These are phyloP conservation scores for Strobilomyces confusus DNA, from an alignment of 768 basidiomycete genomes.

Conservation along the genomic window DNA sequence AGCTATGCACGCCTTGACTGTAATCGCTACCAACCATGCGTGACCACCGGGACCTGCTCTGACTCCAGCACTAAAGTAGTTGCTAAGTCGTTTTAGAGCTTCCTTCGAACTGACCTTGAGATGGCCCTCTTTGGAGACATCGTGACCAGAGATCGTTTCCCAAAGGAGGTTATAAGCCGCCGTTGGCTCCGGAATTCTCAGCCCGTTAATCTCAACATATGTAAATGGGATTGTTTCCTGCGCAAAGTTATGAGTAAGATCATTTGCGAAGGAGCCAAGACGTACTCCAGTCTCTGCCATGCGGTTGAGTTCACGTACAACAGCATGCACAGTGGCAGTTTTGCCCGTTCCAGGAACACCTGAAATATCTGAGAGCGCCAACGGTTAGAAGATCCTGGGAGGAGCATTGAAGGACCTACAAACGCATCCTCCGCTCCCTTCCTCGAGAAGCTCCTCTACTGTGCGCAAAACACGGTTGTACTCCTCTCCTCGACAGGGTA, in stretches of 20 bases:
- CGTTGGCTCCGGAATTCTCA: constrained; percentile 88
- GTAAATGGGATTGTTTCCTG: constrained; percentile 94
- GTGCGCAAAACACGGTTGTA: constrained; percentile 69
- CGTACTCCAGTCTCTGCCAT: constrained; percentile 80
- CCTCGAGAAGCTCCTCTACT: constrained; percentile 83
- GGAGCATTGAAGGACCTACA: constrained; percentile 49
- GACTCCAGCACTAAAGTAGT: constrained; percentile 67
- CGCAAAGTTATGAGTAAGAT: background rate
- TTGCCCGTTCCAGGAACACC: constrained; percentile 99
- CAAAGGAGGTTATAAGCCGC: constrained; percentile 90
- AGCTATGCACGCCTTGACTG: background rate
- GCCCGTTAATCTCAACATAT: constrained; percentile 96
- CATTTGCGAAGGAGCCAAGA: background rate
- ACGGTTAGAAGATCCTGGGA: constrained; percentile 1
- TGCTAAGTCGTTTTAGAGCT: constrained; percentile 72
- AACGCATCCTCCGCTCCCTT: constrained; percentile 92
- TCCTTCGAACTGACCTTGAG: constrained; percentile 73
- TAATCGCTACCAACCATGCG: constrained; percentile 64
- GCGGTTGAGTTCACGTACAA: constrained; percentile 83
- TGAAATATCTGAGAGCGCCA: constrained; percentile 69
- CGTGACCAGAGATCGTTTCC: constrained; percentile 87
- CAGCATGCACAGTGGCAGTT: constrained; percentile 94
- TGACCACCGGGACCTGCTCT: constrained; percentile 74
- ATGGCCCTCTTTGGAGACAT: constrained; percentile 57
- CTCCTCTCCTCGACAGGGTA: constrained; percentile 89